Percentiles rank a stretch among this genome's conserved stretches.
Evolutionary conservation across 177 flowering plant species (phyloP).

Genomic region (Vitis hybrid): DNA sequence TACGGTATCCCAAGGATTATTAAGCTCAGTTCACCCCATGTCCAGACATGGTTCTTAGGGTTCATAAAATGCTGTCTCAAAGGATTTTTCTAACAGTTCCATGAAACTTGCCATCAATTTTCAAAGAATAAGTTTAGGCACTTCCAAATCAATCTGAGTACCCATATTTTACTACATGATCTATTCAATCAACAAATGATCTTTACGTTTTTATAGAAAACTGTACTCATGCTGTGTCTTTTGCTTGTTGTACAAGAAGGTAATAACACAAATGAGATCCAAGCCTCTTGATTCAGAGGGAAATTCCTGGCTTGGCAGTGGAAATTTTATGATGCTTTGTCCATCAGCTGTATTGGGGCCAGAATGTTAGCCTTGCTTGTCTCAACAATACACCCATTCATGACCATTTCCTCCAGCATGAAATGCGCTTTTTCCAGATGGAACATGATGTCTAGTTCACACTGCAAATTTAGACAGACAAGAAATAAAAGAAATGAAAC

Average conservation of each 20-base stretch:
- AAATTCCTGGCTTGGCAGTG: neutral
- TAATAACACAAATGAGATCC: neutral
- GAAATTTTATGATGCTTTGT: slow-evolving; percentile 55
- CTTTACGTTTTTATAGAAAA: neutral
- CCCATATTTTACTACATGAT: neutral
- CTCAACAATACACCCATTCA: slow-evolving; percentile 96
- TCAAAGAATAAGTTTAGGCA: neutral
- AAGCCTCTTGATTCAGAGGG: neutral
- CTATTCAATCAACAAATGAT: neutral
- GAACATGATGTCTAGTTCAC: slow-evolving; percentile 98
- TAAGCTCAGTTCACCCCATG: no score
- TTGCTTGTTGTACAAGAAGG: slow-evolving; percentile 5
- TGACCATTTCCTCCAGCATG: slow-evolving; percentile 99
- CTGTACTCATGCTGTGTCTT: neutral
- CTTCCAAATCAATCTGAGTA: neutral
- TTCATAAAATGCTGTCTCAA: no score
- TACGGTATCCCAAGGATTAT: no score
- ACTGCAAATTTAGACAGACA: slow-evolving; percentile 42
- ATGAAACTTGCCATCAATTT: no score
- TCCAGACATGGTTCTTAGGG: no score
- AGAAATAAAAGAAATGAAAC: neutral
- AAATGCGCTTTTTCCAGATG: slow-evolving; percentile 98
- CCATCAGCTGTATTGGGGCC: slow-evolving; percentile 88
- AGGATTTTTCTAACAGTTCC: no score
- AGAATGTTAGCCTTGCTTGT: slow-evolving; percentile 89